phyloP scores from a whole-genome alignment of 192 early-diverging fungal genomes.

The Coemansia sp. region DNA sequence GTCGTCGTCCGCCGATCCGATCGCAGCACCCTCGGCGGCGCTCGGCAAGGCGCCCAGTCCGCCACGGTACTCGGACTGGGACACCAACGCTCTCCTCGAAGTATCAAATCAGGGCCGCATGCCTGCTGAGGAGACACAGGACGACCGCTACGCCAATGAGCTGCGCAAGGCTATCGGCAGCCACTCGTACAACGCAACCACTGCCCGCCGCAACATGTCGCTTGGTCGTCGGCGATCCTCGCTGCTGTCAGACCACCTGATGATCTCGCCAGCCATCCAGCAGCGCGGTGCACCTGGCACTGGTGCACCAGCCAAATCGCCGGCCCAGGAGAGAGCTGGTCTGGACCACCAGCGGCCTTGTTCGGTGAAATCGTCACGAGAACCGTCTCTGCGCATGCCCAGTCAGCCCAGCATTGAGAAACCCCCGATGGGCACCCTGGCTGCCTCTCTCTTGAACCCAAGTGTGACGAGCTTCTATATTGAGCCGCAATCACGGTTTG shows the following conservation, averaged over 20 bases:
- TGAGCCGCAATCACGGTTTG: slow-evolving; percentile 16
- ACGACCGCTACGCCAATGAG: slow-evolving; percentile 30
- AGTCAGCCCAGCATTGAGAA: too few species aligned
- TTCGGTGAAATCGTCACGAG: too few species aligned
- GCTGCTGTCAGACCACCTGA: background rate
- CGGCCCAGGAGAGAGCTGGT: too few species aligned
- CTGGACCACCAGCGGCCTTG: too few species aligned
- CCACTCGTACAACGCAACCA: background rate
- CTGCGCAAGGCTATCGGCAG: slow-evolving; percentile 32
- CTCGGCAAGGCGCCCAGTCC: too few species aligned
- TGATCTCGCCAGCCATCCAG: background rate
- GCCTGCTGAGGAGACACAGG: background rate
- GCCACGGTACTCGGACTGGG: too few species aligned
- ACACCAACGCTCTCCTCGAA: slow-evolving; percentile 21
- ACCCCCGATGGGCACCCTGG: slow-evolving; percentile 20
- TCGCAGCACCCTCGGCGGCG: too few species aligned
- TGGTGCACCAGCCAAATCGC: background rate
- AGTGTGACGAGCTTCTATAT: slow-evolving; percentile 9
- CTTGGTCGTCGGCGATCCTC: slow-evolving; percentile 2
- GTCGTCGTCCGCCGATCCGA: too few species aligned
- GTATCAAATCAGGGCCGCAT: slow-evolving; percentile 16
- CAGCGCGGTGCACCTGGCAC: background rate
- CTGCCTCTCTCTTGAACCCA: slow-evolving; percentile 16
- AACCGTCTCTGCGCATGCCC: too few species aligned
- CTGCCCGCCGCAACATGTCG: slow-evolving; percentile 1